A percentile compares a stretch with the other conserved stretches of the same genome.
These are phyloP conservation scores for Suillus sp. DNA, from an alignment of 768 basidiomycete species.

Conservation along the genomic window DNA sequence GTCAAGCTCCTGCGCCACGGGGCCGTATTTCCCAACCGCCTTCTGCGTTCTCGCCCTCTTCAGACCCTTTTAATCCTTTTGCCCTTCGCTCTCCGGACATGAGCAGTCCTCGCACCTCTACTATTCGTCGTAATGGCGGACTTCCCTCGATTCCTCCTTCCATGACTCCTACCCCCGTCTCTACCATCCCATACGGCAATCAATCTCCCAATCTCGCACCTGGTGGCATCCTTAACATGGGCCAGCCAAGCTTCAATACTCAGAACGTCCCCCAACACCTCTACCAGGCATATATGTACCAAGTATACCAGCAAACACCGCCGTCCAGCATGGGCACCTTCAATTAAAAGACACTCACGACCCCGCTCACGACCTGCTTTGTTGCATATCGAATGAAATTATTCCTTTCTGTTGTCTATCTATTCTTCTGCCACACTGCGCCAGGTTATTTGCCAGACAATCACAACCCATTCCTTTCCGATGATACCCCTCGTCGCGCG, in stretches of 20 bases:
- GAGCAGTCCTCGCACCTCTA: slow-evolving; percentile 47
- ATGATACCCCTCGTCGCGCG: slow-evolving; percentile 35
- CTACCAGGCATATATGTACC: slow-evolving; percentile 84
- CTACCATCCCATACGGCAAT: slow-evolving; percentile 51
- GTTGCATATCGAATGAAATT: slow-evolving; percentile 33
- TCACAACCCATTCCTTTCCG: slow-evolving; percentile 28
- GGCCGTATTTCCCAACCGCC: slow-evolving; percentile 47
- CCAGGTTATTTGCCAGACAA: slow-evolving; percentile 29
- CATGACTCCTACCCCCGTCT: slow-evolving; percentile 30
- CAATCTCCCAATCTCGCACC: slow-evolving; percentile 63
- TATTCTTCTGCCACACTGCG: slow-evolving; percentile 30
- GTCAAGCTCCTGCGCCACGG: slow-evolving; percentile 45
- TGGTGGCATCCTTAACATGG: slow-evolving; percentile 61
- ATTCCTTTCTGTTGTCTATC: slow-evolving; percentile 36
- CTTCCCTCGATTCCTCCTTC: slow-evolving; percentile 33
- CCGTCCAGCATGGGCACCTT: slow-evolving; percentile 76
- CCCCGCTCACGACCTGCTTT: slow-evolving; percentile 45
- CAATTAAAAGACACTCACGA: slow-evolving; percentile 50
- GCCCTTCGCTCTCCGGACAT: slow-evolving; percentile 51
- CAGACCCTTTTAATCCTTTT: slow-evolving; percentile 63
- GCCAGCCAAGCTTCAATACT: slow-evolving; percentile 62
- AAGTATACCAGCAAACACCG: slow-evolving; percentile 77
- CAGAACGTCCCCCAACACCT: slow-evolving; percentile 67
- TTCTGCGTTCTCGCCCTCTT: slow-evolving; percentile 50
- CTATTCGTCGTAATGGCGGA: slow-evolving; percentile 50